Conservation (phyloP, 2,329 filamentous ascomycete species). For the Cladosporium sp. region DNA sequence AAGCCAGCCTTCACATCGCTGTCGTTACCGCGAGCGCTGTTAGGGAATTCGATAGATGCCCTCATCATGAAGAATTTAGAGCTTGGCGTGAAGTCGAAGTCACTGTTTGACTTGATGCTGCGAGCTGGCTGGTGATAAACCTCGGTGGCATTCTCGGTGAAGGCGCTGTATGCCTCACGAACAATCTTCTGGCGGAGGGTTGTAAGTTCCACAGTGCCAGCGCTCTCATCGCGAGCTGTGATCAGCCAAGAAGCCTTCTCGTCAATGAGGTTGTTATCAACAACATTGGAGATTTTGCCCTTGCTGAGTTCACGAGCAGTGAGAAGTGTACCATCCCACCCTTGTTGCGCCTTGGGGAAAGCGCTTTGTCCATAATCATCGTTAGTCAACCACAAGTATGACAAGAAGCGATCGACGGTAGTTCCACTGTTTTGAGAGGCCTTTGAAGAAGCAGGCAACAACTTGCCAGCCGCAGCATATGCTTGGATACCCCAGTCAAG, state of each 20-base stretch:
- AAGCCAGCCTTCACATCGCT: conserved; percentile 44
- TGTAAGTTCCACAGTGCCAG: conserved; percentile 37
- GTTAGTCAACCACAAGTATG: conserved; percentile 48
- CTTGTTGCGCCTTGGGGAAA: conserved; percentile 45
- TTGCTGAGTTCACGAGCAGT: conserved; percentile 47
- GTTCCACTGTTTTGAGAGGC: conserved; percentile 42
- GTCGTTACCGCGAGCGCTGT: conserved; percentile 33
- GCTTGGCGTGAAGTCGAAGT: conserved; percentile 27
- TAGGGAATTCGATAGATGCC: conserved; percentile 41
- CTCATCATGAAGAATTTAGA: conserved; percentile 45
- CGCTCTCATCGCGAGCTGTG: conserved; percentile 33
- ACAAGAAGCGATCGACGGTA: conserved; percentile 43
- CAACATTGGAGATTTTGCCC: conserved; percentile 42
- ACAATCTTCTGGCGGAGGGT: conserved; percentile 44
- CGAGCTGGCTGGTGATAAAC: conserved; percentile 23
- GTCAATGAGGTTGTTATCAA: conserved; percentile 43
- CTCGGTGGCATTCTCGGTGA: conserved; percentile 33
- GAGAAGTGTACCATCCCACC: conserved; percentile 47
- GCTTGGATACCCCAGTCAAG: conserved; percentile 45
- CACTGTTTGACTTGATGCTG: conserved; percentile 20
- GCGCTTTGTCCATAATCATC: conserved; percentile 42
- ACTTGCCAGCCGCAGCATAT: conserved; percentile 48
- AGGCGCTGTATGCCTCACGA: conserved; percentile 38
- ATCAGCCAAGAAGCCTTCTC: conserved; percentile 46
- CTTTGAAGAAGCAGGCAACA: conserved; percentile 40